Percentiles rank a stretch among this genome's conserved stretches.
These are phyloP conservation scores for Athelia psychrophila DNA, from an alignment of 1,284 basidiomycete genomes.

Conservation along the genomic window DNA sequence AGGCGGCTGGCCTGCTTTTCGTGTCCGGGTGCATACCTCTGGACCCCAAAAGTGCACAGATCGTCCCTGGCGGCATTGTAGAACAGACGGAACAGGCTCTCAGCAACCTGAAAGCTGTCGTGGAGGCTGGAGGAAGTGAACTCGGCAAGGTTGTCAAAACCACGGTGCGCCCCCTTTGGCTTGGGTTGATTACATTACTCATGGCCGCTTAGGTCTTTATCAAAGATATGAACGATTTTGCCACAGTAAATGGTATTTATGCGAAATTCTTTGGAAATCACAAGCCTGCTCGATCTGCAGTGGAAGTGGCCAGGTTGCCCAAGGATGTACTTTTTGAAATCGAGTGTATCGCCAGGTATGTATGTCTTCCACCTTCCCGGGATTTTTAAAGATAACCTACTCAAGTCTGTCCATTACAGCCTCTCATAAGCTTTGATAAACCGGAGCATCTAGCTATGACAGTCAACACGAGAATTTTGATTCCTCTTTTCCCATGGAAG, in stretches of 20 bases:
- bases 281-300: conserved; percentile 87
- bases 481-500: too few relatives aligned
- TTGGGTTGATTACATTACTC: background rate
- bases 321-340: conserved; percentile 88
- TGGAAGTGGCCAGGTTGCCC: conserved; percentile 74
- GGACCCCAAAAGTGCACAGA: conserved; percentile 70
- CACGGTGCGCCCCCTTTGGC: conserved; percentile 49
- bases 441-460: background rate
- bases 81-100: conserved; percentile 85
- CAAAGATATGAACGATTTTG: conserved; percentile 92
- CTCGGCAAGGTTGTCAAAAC: conserved; percentile 82
- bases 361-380: conserved; percentile 5
- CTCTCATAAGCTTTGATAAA: background rate
- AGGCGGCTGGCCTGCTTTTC: conserved; percentile 85
- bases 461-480: too few relatives aligned
- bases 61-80: conserved; percentile 80
- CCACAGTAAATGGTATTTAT: conserved; percentile 78
- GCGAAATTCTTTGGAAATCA: conserved; percentile 82
- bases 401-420: background rate
- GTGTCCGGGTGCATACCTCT: conserved; percentile 90
- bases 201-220: conserved; percentile 71
- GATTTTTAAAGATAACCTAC: background rate
- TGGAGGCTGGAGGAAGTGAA: conserved; percentile 81
- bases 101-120: conserved; percentile 82
- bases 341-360: conserved; percentile 80